Conservation (phyloP, 345 rosid species). For the Psidium guajava region DNA sequence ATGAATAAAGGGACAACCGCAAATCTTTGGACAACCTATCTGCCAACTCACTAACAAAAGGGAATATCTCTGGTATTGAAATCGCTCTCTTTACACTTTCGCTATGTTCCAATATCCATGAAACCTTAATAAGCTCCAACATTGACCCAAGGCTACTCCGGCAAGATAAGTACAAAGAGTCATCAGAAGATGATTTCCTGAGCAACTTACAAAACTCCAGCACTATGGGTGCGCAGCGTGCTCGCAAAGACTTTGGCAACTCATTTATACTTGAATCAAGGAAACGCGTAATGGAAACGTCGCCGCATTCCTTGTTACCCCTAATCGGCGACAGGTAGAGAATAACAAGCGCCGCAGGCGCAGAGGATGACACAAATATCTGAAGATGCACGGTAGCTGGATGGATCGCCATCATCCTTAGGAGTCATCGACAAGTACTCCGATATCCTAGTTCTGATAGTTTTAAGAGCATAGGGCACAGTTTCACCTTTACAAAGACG, state of each 20-base stretch:
- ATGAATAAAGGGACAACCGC: conserved; percentile 12
- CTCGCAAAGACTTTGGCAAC: conserved; percentile 34
- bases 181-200: conserved; percentile 30
- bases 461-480: conserved; percentile 11
- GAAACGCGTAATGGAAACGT: conserved; percentile 44
- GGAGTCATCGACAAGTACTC: conserved; percentile 38
- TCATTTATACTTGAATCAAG: conserved; percentile 18
- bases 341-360: conserved; percentile 64
- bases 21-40: conserved; percentile 35
- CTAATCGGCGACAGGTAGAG: conserved; percentile 42
- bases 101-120: conserved; percentile 2
- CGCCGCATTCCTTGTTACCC: conserved; percentile 42
- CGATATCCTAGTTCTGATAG: conserved; percentile 24
- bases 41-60: conserved; percentile 64
- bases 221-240: conserved; percentile 46
- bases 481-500: conserved; percentile 40
- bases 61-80: conserved; percentile 45
- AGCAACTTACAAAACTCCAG: conserved; percentile 78
- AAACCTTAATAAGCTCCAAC: conserved; percentile 34
- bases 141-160: conserved; percentile 60
- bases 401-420: conserved; percentile 12
- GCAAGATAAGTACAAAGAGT: conserved; percentile 45
- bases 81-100: conserved; percentile 16
- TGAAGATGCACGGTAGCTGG: conserved; percentile 32
- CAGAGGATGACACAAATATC: conserved; percentile 50